phyloP scores from a whole-genome alignment of 306 rosid species.

The Carpinus fangiana region DNA sequence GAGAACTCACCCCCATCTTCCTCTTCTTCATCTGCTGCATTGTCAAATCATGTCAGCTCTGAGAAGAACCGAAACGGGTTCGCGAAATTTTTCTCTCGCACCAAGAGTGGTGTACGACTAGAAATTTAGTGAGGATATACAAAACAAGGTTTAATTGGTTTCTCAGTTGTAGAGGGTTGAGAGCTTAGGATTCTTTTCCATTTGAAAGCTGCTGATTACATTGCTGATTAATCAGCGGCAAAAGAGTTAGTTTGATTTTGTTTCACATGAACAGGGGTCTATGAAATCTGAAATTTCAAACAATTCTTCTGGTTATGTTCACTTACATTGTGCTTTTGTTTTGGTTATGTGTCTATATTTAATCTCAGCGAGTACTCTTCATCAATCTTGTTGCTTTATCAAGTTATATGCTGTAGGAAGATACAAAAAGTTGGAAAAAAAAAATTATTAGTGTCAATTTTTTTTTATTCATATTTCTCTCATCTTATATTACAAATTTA shows the following conservation, averaged over 20 bases:
- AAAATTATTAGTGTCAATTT: too few species aligned
- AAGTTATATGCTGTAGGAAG: neutral
- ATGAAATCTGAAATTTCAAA: conserved; percentile 5
- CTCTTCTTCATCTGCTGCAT: conserved; percentile 41
- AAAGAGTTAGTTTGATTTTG: neutral
- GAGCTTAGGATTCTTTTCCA: conserved; percentile 17
- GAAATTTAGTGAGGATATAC: conserved; percentile 51
- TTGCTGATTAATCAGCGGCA: conserved; percentile 20
- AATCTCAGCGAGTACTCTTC: neutral
- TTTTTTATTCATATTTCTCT: too few species aligned
- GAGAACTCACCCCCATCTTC: conserved; percentile 51
- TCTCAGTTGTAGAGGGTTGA: conserved; percentile 29
- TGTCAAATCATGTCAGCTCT: conserved; percentile 50
- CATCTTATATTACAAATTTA: too few species aligned
- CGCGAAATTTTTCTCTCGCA: conserved; percentile 87
- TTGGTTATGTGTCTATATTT: neutral
- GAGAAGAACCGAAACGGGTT: conserved; percentile 86
- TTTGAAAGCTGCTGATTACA: conserved; percentile 28
- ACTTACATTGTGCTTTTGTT: neutral
- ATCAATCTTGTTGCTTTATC: neutral
- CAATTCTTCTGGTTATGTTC: neutral
- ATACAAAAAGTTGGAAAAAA: neutral
- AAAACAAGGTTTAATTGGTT: conserved; percentile 25
- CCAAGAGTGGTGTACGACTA: conserved; percentile 83
- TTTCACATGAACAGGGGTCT: neutral